A percentile compares a stretch with the other conserved stretches of the same genome.
Conservation (phyloP, 495 filamentous ascomycete species). For the Penicillium samsonianum region DNA sequence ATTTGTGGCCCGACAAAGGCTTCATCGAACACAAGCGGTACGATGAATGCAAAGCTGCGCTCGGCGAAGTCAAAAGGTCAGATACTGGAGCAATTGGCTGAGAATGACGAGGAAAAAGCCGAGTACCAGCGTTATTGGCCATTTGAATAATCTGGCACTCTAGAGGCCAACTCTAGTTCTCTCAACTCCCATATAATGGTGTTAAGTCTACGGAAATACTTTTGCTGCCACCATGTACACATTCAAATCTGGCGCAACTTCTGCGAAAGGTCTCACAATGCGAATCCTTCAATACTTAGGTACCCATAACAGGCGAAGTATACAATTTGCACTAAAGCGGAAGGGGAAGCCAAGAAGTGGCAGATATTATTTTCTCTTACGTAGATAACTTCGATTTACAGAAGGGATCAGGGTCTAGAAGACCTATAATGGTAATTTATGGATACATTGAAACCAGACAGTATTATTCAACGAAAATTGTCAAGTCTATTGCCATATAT, state of each 20-base stretch:
- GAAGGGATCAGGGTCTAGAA: too few relatives aligned
- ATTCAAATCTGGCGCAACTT: too few relatives aligned
- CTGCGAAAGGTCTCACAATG: too few relatives aligned
- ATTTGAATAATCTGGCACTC: conserved; percentile 26
- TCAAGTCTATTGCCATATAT: conserved; percentile 7
- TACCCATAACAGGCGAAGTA: too few relatives aligned
- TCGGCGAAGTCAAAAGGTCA: conserved; percentile 29
- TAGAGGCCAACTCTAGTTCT: too few relatives aligned
- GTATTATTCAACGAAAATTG: neutral
- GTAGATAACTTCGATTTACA: neutral
- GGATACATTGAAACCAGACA: neutral
- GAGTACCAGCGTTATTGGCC: conserved; percentile 36
- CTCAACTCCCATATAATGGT: too few relatives aligned
- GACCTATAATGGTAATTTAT: neutral
- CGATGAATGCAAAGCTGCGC: conserved; percentile 34
- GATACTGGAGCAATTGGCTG: conserved; percentile 35
- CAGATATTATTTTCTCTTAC: neutral
- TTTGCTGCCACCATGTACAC: too few relatives aligned
- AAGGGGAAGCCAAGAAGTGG: neutral
- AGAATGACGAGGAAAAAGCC: conserved; percentile 34
- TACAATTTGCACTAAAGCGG: too few relatives aligned
- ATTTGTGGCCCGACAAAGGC: conserved; percentile 39
- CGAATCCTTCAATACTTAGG: too few relatives aligned
- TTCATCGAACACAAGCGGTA: conserved; percentile 40
- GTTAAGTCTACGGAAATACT: too few relatives aligned